Percentiles rank a stretch among this genome's conserved stretches.
These are phyloP conservation scores for Pelagomonas calceolata DNA, from an alignment of 108 stramenopile species.

Conservation along the genomic window DNA sequence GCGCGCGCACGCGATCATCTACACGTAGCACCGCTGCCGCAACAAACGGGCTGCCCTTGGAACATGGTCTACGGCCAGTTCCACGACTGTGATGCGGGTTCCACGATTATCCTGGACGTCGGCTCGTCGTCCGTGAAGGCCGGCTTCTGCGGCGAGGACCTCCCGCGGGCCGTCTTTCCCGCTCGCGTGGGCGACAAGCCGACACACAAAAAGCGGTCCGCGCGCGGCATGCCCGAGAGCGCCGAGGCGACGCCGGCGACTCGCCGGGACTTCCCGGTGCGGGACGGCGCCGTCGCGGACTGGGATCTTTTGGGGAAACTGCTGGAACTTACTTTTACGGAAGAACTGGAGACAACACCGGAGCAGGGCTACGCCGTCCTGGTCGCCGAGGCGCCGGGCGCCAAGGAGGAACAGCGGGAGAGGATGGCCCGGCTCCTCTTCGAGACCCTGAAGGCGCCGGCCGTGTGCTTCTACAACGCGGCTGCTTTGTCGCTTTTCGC, in stretches of 20 bases:
- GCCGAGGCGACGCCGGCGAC: not conserved
- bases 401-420: not conserved
- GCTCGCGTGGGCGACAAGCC: not conserved
- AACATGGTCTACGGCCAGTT: no score
- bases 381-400: slow-evolving; percentile 1
- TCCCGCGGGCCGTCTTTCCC: slow-evolving; percentile 5
- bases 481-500: slow-evolving; percentile 32
- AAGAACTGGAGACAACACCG: slow-evolving; percentile 47
- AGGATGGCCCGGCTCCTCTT: slow-evolving; percentile 5
- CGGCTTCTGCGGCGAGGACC: slow-evolving; percentile 11
- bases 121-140: slow-evolving; percentile 6
- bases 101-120: slow-evolving; percentile 1
- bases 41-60: no score
- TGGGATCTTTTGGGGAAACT: not conserved
- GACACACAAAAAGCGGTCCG: not conserved
- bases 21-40: no score
- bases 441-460: slow-evolving; percentile 11
- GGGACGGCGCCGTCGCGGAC: not conserved
- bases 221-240: not conserved
- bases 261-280: not conserved
- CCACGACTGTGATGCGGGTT: no score
- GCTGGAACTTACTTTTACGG: not conserved
- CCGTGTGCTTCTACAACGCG: slow-evolving; percentile 24
- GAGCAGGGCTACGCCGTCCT: slow-evolving; percentile 6
- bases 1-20: no score